Conservation (phyloP, 1,139 yeast species). For the Waltiozyma sp. region DNA sequence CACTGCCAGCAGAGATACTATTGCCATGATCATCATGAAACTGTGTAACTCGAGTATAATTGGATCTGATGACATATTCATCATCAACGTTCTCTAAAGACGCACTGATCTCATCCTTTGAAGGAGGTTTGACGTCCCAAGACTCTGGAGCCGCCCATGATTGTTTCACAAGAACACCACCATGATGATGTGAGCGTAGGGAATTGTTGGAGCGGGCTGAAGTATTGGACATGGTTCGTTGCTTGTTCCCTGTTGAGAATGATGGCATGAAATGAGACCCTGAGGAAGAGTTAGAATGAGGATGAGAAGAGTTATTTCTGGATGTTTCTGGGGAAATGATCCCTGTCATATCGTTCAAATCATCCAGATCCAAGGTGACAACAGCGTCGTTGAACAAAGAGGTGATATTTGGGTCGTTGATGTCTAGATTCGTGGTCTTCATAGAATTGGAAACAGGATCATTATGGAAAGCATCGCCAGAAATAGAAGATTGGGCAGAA, state of each 20-base stretch:
- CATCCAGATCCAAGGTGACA: constrained; percentile 23
- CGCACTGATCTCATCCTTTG: constrained; percentile 10
- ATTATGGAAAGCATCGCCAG: not conserved
- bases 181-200: constrained; percentile 3
- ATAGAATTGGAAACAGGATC: not conserved
- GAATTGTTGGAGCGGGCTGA: not conserved
- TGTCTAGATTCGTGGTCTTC: not conserved
- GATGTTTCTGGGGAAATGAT: constrained; percentile 12
- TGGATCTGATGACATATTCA: constrained; percentile 22
- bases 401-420: not conserved
- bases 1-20: too few species aligned
- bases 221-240: not conserved
- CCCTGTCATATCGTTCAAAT: constrained; percentile 41
- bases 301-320: constrained; percentile 2
- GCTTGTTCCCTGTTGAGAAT: not conserved
- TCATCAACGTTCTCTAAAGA: constrained; percentile 23
- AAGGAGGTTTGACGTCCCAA: constrained; percentile 56
- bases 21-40: constrained; percentile 13
- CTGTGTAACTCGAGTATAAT: constrained; percentile 19
- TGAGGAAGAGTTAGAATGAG: not conserved
- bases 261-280: not conserved
- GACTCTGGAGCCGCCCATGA: constrained; percentile 69
- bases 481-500: not conserved
- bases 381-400: constrained; percentile 8
- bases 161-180: constrained; percentile 11